These are phyloP conservation scores for Coelastrella sp. DNA, from an alignment of 139 green algal species.

Conservation along the genomic window DNA sequence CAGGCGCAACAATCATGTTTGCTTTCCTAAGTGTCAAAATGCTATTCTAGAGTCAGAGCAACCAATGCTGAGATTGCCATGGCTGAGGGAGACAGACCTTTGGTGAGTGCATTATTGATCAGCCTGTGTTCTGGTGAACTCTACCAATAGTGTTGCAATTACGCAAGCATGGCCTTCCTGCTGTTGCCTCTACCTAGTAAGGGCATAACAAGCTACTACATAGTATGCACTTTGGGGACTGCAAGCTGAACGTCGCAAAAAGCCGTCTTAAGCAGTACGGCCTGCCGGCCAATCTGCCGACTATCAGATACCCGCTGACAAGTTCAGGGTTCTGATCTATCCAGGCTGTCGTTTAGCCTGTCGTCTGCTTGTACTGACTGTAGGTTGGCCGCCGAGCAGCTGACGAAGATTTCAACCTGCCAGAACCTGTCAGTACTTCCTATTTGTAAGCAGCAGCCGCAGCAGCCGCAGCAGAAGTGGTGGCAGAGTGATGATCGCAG, in stretches of 20 bases:
- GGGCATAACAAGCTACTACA: too few species aligned
- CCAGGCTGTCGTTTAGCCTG: too few species aligned
- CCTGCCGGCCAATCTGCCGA: too few species aligned
- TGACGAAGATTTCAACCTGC: constrained; percentile 46
- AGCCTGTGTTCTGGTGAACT: too few species aligned
- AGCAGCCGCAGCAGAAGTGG: not conserved
- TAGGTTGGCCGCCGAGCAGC: constrained; percentile 24
- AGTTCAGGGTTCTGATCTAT: not conserved
- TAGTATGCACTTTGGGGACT: too few species aligned
- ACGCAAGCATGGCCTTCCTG: not conserved
- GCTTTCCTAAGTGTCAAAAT: too few species aligned
- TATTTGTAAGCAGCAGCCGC: constrained; percentile 29
- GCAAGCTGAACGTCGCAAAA: too few species aligned
- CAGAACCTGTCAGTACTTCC: constrained; percentile 36
- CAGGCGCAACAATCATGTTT: too few species aligned
- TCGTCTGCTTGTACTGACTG: not conserved
- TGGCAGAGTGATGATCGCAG: constrained; percentile 7
- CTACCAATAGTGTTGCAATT: not conserved
- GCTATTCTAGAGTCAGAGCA: too few species aligned
- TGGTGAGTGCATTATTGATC: constrained; percentile 73
- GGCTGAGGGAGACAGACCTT: constrained; percentile 60
- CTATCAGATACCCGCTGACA: not conserved
- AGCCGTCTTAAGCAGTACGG: too few species aligned
- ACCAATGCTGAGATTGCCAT: constrained; percentile 83
- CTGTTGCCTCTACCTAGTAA: too few species aligned